Conservation (phyloP, 768 basidiomycete species). For the Lactarius hengduanensis region DNA sequence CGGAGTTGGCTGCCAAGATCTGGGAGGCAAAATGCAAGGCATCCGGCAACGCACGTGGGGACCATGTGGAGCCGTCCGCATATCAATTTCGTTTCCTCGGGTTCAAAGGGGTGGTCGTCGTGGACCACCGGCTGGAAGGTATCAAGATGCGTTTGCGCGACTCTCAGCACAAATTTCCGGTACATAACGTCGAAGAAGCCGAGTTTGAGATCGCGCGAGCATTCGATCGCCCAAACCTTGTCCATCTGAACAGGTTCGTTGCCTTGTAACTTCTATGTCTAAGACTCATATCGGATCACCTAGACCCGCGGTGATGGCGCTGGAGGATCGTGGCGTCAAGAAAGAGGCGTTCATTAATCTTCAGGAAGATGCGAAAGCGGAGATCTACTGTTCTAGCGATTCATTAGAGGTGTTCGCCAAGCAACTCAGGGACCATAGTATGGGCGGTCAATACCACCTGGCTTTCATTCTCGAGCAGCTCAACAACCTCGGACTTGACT, state of each 20-base stretch:
- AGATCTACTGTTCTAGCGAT: constrained; percentile 59
- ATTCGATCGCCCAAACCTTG: constrained; percentile 56
- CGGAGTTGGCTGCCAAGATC: constrained; percentile 53
- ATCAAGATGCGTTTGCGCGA: constrained; percentile 67
- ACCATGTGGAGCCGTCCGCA: constrained; percentile 34
- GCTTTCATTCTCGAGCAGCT: constrained; percentile 51
- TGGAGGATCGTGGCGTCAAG: constrained; percentile 72
- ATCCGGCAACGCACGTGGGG: no score
- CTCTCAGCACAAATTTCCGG: constrained; percentile 77
- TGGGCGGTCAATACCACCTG: constrained; percentile 50
- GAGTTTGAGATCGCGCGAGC: constrained; percentile 75
- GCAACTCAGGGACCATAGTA: constrained; percentile 48
- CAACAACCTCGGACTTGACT: constrained; percentile 47
- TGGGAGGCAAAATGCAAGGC: constrained; percentile 42
- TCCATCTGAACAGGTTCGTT: constrained; percentile 69
- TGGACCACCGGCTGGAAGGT: constrained; percentile 58
- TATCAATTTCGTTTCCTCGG: constrained; percentile 81
- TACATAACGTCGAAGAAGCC: constrained; percentile 41
- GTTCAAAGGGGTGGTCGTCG: constrained; percentile 76
- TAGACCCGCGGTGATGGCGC: constrained; percentile 73
- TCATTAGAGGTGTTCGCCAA: constrained; percentile 48
- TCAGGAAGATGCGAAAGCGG: constrained; percentile 56
- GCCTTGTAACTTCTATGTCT: background rate
- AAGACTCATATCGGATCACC: background rate
- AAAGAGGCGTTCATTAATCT: constrained; percentile 57